Base-by-base conservation (phyloP, 75 land plant genomes). In the Pseudotsuga menziesii region DNA sequence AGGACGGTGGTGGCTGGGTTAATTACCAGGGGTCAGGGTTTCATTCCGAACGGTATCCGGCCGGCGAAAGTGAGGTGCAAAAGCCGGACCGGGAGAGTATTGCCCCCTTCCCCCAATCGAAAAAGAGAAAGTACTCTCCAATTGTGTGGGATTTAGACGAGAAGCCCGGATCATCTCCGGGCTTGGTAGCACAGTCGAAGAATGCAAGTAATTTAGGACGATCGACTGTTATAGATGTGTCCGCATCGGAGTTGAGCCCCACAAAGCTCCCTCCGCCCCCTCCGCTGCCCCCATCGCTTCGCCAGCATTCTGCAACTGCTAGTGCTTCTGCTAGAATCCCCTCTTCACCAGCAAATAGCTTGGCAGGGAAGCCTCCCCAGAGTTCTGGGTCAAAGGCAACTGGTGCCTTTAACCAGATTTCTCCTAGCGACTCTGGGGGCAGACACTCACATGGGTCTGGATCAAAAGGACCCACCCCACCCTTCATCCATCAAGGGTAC, bases 61-160 rank as follows among this genome's bases (percentile, higher is more conserved):
- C 23, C 14, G 72, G 69, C 27, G 83, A 77, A 57, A 48, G 2
- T 61, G 78, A 76, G 52, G 70, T 41, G 62, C 13, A 20, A 23
- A 87, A 77, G 71, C 20, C 44, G 39, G 85, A 83, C 57, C 22
- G 25, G 32, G 14, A 16, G 25, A 20, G 22, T 22, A 20, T 0
- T 22, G 23, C 22, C 61, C 5, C 20, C n/a, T 1, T 19, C 8
- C 77, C 75, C 25, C 29, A 4, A 41, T 61, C 3, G 61, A 93
- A 71, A 85, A 96, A 91, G 78, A 83, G 94, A 62, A 96, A 94
- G 82, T 94, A 86, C 78, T 84, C 89, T 27, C 97, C 94, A 12
- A 91, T 96, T 73, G 90, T 94, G 14, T 96, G 98, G 98, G 94
- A 96, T 79, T 82, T 84, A 32, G 94, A 91, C 29, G 97, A 93